Conservation (phyloP, 139 green algal species). For the Coelastrella sp. region DNA sequence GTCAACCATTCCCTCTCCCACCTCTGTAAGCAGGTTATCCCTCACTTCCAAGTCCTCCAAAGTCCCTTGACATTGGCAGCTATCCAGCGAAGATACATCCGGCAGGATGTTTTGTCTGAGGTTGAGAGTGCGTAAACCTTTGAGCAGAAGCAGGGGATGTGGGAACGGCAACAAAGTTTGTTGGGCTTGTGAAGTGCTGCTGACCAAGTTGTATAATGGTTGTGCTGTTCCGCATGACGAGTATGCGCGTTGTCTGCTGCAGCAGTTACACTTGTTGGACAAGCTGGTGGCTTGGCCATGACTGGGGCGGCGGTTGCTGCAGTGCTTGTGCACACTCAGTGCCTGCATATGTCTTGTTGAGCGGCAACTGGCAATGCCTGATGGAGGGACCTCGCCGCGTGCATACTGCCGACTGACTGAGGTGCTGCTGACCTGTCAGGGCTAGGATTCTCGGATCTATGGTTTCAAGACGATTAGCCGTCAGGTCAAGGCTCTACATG, state of each 20-base stretch:
- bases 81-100: slow-evolving; percentile 46
- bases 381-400: background rate
- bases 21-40: slow-evolving; percentile 85
- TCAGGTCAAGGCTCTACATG: slow-evolving; percentile 84
- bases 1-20: slow-evolving; percentile 9
- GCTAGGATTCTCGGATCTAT: slow-evolving; percentile 81
- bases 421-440: slow-evolving; percentile 60
- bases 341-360: too few species aligned
- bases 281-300: too few species aligned
- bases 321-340: too few species aligned
- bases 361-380: too few species aligned
- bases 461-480: slow-evolving; percentile 79
- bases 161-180: background rate
- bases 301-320: too few species aligned
- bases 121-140: slow-evolving; percentile 80
- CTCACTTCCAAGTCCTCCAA: slow-evolving; percentile 84
- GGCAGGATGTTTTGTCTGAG: slow-evolving; percentile 90
- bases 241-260: too few species aligned
- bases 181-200: background rate
- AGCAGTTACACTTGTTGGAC: too few species aligned
- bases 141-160: background rate
- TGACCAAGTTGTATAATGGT: background rate
- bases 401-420: background rate
- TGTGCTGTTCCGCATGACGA: background rate
- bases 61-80: slow-evolving; percentile 36